Evolutionary conservation across 2,329 filamentous ascomycete species (phyloP).

Genomic region (Helotiales sp.): DNA sequence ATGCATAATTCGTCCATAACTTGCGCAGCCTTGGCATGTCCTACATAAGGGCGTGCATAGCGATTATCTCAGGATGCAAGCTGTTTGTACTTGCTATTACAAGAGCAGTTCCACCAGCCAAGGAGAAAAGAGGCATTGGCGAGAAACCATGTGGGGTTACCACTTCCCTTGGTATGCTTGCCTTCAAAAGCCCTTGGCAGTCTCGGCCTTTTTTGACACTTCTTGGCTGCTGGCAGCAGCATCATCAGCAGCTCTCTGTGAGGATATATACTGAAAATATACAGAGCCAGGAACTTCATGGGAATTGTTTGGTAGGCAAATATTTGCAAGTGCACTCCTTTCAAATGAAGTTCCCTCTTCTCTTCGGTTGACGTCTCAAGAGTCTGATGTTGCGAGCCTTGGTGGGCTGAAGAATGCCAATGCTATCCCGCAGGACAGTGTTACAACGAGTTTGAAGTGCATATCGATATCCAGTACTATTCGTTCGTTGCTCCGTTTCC

Average conservation of each 20-base stretch:
- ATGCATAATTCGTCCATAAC: conserved; percentile 11
- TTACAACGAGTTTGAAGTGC: neutral
- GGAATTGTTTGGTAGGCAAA: too few species aligned
- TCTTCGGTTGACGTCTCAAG: neutral
- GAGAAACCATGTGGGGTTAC: neutral
- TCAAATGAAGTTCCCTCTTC: neutral
- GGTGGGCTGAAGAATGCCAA: neutral
- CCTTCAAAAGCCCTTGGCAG: neutral
- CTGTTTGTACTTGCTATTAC: too few species aligned
- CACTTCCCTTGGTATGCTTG: too few species aligned
- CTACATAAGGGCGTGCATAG: neutral
- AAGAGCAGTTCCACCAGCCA: conserved; percentile 5
- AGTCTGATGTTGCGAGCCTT: neutral
- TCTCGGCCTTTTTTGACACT: neutral
- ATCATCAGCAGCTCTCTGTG: too few species aligned
- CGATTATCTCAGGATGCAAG: too few species aligned
- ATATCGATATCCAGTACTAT: neutral
- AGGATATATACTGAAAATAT: too few species aligned
- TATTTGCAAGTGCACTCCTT: neutral
- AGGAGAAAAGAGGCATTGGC: neutral
- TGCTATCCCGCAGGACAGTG: neutral
- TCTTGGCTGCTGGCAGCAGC: too few species aligned
- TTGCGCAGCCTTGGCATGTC: neutral
- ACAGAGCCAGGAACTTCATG: too few species aligned
- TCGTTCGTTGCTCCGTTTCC: neutral